These are phyloP conservation scores for Tripterygium wilfordii DNA, from an alignment of 177 flowering plant genomes.

Conservation along the genomic window DNA sequence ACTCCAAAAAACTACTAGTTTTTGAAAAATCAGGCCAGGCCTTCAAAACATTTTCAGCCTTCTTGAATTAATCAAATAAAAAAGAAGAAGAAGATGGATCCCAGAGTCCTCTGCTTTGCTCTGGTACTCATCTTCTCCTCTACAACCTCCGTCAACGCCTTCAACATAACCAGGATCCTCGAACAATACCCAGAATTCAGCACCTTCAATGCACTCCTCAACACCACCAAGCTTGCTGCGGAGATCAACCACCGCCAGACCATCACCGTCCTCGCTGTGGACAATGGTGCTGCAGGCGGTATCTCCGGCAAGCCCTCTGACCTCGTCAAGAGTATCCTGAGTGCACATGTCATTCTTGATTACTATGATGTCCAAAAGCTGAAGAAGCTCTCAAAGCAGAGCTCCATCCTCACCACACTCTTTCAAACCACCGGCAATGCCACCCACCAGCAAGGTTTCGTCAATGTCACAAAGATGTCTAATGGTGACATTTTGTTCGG, in stretches of 20 bases:
- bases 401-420: constrained; percentile 15
- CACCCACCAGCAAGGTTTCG: constrained; percentile 11
- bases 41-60: too few species aligned
- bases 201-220: constrained; percentile 13
- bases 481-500: constrained; percentile 16
- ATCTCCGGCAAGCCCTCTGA: constrained; percentile 8
- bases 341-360: constrained; percentile 23
- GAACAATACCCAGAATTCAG: constrained; percentile 7
- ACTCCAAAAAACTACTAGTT: too few species aligned
- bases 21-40: too few species aligned
- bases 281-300: constrained; percentile 1
- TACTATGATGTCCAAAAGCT: constrained; percentile 21
- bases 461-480: constrained; percentile 5
- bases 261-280: constrained; percentile 25
- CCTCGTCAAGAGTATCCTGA: constrained; percentile 11
- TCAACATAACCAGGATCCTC: constrained; percentile 21
- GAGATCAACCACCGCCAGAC: constrained; percentile 17
- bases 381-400: not conserved
- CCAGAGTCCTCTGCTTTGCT: constrained; percentile 8
- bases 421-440: constrained; percentile 21
- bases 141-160: constrained; percentile 6
- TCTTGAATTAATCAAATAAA: too few species aligned
- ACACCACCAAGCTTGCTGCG: constrained; percentile 6
- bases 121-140: constrained; percentile 6
- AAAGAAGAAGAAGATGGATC: constrained; percentile 11